Evolutionary conservation across 2,329 filamentous ascomycete genomes (phyloP), one percentile per base, ranked within the genome.

Genomic region (Penicillium vulpinum): DNA sequence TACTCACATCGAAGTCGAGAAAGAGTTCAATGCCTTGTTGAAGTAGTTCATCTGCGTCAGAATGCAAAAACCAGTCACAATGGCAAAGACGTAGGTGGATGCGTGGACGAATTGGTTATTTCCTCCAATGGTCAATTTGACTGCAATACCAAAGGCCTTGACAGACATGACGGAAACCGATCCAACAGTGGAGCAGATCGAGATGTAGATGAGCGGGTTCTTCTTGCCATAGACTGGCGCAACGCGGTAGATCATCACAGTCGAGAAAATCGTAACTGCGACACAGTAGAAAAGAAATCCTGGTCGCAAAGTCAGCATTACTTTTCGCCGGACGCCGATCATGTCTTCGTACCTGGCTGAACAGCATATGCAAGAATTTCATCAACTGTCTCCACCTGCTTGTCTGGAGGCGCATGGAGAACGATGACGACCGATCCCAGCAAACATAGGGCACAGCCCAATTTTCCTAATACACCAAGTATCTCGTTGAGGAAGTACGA

Each of bases 21-120:
- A 99, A 70, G 95, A 92, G 75, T 91, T 95, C 58, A 99, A 80
- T 8, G 94, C 94, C 77, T 99, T 99, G 82, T 99, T 99, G 78
- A 99, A 96, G 77, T 99, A 99, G 77, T 99, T 99, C 94, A 99
- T 97, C 81, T 99, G 94, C 9, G 92, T 97, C 65, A 99, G 76
- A 71, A 99, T 97, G 80, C 94, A 99, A 62, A 97, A 91, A 3
- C 83, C 82, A 0, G 92, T 94, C 63, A 97, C 85, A 64, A 99
- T 97, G 76, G 93, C 88, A 74, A 99, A 99, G 62, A 97, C 92
- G 69, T 99, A 99, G 58, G 95, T 99, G 48, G 92, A 96, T 2
- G 95, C 91, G 67, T 96, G 91, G 5, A 85, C 86, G 75, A 99
- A 97, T 75, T 99, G 94, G 77, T 99, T 99, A 76, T 95, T 89